phyloP scores from a whole-genome alignment of 805 yeast genomes.

The Candida pseudofarinosa region DNA sequence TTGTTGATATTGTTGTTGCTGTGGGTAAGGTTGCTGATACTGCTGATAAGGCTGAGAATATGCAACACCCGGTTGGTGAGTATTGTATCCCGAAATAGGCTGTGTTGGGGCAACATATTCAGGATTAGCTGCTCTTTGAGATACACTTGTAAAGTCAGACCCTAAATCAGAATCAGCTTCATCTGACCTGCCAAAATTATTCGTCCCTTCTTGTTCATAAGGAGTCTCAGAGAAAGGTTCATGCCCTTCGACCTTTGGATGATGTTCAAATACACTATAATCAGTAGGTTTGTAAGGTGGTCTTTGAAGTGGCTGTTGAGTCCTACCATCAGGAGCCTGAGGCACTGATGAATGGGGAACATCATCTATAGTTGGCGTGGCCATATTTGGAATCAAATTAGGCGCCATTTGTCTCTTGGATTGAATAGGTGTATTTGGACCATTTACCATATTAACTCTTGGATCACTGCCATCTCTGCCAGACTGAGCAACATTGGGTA shows the following conservation, averaged over 20 bases:
- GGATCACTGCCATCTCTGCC: constrained; percentile 13
- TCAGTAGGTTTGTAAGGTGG: constrained; percentile 12
- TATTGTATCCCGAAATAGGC: constrained; percentile 2
- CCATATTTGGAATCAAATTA: constrained; percentile 21
- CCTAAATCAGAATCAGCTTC: constrained; percentile 35
- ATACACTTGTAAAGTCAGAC: constrained; percentile 74
- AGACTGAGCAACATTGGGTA: constrained; percentile 10
- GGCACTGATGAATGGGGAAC: constrained; percentile 11
- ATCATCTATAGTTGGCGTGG: constrained; percentile 22
- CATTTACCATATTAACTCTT: constrained; percentile 23
- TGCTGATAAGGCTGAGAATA: constrained; percentile 9
- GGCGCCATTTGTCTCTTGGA: constrained; percentile 32
- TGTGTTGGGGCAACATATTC: constrained; percentile 28
- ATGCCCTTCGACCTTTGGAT: constrained; percentile 44
- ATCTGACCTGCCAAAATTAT: constrained; percentile 1
- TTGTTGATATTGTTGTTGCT: constrained; percentile 4
- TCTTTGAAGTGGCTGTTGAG: constrained; percentile 15
- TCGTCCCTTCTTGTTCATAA: constrained; percentile 16
- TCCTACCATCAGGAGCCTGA: constrained; percentile 22
- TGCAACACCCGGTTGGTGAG: constrained; percentile 1
- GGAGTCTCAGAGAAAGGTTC: constrained; percentile 41
- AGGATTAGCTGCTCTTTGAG: constrained; percentile 72
- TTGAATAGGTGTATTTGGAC: constrained; percentile 31
- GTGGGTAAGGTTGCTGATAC: constrained; percentile 4
- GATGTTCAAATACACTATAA: constrained; percentile 40